Evolutionary conservation across 176 grass and related monocot species (phyloP).

Genomic region (Aegilops bicornis): DNA sequence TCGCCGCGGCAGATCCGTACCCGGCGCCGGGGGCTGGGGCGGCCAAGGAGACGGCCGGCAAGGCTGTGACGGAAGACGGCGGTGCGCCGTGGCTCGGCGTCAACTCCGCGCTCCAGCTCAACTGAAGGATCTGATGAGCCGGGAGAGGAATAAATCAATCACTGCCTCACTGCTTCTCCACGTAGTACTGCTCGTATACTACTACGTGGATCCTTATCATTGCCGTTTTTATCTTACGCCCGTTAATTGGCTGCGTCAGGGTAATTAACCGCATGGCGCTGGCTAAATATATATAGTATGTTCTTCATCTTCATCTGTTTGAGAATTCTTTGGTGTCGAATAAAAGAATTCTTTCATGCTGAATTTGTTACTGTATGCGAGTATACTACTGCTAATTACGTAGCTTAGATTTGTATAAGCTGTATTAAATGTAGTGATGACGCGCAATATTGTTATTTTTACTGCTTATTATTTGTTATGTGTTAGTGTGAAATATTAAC

Average conservation of each 20-base stretch:
- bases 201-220: background rate
- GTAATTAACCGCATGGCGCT: background rate
- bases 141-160: background rate
- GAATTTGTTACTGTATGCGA: background rate
- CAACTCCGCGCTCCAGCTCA: slow-evolving; percentile 29
- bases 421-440: background rate
- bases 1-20: slow-evolving; percentile 31
- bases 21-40: background rate
- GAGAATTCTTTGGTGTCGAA: slow-evolving; percentile 35
- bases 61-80: background rate
- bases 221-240: slow-evolving; percentile 14
- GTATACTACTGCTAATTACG: background rate
- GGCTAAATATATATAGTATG: background rate
- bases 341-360: slow-evolving; percentile 30
- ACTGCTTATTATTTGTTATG: background rate
- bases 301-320: background rate
- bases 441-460: background rate
- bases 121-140: background rate
- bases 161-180: background rate
- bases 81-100: slow-evolving; percentile 39
- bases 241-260: slow-evolving; percentile 4
- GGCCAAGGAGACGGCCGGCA: background rate
- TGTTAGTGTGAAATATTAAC: background rate
- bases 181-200: background rate
- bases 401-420: slow-evolving; percentile 30